Percentiles rank a stretch among this genome's conserved stretches.
These are phyloP conservation scores for Thermochaetoides dissita DNA, from an alignment of 2,329 filamentous ascomycete species.

Conservation along the genomic window DNA sequence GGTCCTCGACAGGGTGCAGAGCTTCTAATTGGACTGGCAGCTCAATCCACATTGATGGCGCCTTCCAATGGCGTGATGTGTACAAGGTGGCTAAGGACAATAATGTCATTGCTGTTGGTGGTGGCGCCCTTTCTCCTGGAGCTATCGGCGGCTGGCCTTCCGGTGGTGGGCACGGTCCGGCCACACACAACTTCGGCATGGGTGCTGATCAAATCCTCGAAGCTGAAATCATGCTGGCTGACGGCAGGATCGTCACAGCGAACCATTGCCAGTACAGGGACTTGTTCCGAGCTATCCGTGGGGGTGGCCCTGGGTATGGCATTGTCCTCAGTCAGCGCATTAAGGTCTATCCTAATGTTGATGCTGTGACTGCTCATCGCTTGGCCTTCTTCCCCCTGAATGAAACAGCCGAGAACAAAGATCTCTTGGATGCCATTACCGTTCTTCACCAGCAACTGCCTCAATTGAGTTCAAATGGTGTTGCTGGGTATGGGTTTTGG, in stretches of 20 bases:
- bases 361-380: conserved; percentile 1
- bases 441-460: conserved; percentile 4
- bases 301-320: conserved; percentile 9
- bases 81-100: conserved; percentile 22
- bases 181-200: conserved; percentile 32
- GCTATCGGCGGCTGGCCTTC: conserved; percentile 40
- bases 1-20: conserved; percentile 1
- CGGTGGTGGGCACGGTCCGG: conserved; percentile 38
- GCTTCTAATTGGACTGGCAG: conserved; percentile 8
- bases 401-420: conserved; percentile 5
- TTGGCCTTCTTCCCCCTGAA: conserved; percentile 3
- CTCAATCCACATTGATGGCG: conserved; percentile 7
- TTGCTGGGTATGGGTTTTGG: conserved; percentile 7
- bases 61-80: conserved; percentile 20
- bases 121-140: conserved; percentile 36
- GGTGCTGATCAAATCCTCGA: conserved; percentile 39
- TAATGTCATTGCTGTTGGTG: conserved; percentile 31
- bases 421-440: conserved; percentile 7
- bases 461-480: neutral
- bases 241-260: conserved; percentile 12
- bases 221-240: conserved; percentile 29
- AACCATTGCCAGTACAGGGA: conserved; percentile 11
- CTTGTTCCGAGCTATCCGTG: conserved; percentile 8
- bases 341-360: conserved; percentile 8
- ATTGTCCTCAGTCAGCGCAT: conserved; percentile 7